A percentile compares a stretch with the other conserved stretches of the same genome.
Conservation (phyloP, 495 filamentous ascomycete genomes). For the Lichina pygmaea region DNA sequence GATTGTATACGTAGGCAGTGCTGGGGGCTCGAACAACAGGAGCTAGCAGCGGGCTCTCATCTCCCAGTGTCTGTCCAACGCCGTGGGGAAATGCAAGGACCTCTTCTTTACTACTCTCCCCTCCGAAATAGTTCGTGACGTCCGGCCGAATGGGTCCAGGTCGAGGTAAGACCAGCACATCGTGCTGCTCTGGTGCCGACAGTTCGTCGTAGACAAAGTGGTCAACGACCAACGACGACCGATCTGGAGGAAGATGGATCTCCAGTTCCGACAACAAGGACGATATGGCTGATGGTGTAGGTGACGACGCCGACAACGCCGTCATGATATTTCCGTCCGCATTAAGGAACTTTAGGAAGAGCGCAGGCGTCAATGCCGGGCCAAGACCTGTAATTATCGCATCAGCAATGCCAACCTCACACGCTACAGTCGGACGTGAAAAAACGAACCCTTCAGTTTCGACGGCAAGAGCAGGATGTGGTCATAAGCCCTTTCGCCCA, state of each 20-base stretch:
- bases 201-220: slow-evolving; percentile 79
- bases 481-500: slow-evolving; percentile 73
- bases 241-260: slow-evolving; percentile 66
- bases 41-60: slow-evolving; percentile 40
- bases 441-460: slow-evolving; percentile 53
- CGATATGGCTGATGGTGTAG: slow-evolving; percentile 50
- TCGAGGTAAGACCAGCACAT: slow-evolving; percentile 53
- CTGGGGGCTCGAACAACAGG: slow-evolving; percentile 56
- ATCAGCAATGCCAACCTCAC: neutral
- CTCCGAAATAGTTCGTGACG: slow-evolving; percentile 56
- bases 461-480: slow-evolving; percentile 70
- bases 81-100: slow-evolving; percentile 57
- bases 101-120: slow-evolving; percentile 19
- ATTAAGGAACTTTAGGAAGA: slow-evolving; percentile 77
- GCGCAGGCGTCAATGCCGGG: slow-evolving; percentile 59
- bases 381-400: slow-evolving; percentile 35
- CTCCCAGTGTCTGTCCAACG: slow-evolving; percentile 57
- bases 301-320: slow-evolving; percentile 46
- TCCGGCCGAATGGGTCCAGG: slow-evolving; percentile 33
- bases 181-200: slow-evolving; percentile 57
- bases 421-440: neutral
- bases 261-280: slow-evolving; percentile 79
- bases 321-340: slow-evolving; percentile 77
- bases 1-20: slow-evolving; percentile 83
- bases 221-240: slow-evolving; percentile 60